A percentile compares a stretch with the other conserved stretches of the same genome.
phyloP scores from a whole-genome alignment of 768 basidiomycete species.

The Mycena kentingensis region DNA sequence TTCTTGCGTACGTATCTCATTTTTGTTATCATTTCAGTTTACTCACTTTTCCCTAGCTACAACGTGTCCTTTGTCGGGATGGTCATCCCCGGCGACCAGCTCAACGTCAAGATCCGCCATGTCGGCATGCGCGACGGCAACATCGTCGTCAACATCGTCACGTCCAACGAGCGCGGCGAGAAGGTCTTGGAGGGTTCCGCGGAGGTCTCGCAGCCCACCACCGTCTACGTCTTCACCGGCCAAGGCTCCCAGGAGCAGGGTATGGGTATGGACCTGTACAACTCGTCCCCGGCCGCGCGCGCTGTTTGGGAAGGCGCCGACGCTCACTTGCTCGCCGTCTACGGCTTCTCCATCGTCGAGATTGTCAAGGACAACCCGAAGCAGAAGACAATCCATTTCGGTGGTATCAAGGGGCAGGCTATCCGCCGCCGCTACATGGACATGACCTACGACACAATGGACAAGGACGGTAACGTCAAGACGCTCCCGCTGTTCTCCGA shows the following conservation, averaged over 20 bases:
- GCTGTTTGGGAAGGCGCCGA: conserved; percentile 98
- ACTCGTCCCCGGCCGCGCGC: conserved; percentile 86
- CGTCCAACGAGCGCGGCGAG: conserved; percentile 80
- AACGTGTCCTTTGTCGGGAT: conserved; percentile 96
- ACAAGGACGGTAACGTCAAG: conserved; percentile 94
- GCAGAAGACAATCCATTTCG: conserved; percentile 97
- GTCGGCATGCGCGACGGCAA: conserved; percentile 91
- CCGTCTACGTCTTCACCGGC: conserved; percentile 97
- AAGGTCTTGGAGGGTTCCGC: conserved; percentile 92
- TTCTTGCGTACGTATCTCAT: conserved; percentile 67
- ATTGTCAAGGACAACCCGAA: conserved; percentile 99
- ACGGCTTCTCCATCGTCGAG: conserved; percentile 98
- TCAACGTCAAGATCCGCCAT: conserved; percentile 86
- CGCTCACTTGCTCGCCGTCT: conserved; percentile 87
- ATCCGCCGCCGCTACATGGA: conserved; percentile 99
- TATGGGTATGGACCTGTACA: conserved; percentile 99
- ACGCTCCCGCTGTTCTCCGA: conserved; percentile 95
- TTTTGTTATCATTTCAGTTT: conserved; percentile 5
- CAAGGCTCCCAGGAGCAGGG: conserved; percentile 98
- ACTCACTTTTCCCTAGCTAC: conserved; percentile 53
- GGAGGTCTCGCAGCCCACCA: conserved; percentile 89
- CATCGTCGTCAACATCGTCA: conserved; percentile 88
- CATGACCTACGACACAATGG: conserved; percentile 97
- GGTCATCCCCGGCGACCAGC: conserved; percentile 89
- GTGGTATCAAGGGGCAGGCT: conserved; percentile 98